Conservation (phyloP, 257 asterid species). For the Gardenia jasminoides region DNA sequence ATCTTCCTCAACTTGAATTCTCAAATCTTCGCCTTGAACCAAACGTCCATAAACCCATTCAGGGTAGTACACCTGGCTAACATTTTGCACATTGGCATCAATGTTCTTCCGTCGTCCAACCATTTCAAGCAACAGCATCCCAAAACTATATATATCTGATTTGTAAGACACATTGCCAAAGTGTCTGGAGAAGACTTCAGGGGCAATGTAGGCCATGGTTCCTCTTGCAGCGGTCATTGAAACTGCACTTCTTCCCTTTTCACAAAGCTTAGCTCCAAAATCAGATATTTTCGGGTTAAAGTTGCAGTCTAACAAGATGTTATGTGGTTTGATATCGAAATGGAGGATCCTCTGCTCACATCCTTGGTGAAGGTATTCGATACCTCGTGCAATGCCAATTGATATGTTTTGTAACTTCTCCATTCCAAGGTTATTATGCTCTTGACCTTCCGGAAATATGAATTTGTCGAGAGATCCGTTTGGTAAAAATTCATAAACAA, state of each 20-base stretch:
- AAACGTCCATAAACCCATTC: slow-evolving; percentile 34
- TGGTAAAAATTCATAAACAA: no score
- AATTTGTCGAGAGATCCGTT: slow-evolving; percentile 44
- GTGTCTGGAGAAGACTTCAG: no score
- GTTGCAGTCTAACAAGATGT: slow-evolving; percentile 18
- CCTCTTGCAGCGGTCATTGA: no score
- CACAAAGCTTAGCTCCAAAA: no score
- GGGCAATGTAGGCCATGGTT: no score
- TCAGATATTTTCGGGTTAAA: no score
- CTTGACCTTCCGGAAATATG: slow-evolving; percentile 25
- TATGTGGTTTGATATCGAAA: slow-evolving; percentile 27
- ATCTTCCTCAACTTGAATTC: slow-evolving; percentile 11
- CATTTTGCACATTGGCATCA: no score
- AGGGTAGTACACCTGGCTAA: slow-evolving; percentile 21
- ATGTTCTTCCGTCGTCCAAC: no score
- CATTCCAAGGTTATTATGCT: slow-evolving; percentile 14
- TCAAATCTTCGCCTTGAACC: slow-evolving; percentile 19
- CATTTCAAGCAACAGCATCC: no score
- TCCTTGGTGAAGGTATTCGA: slow-evolving; percentile 32
- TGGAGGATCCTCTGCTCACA: slow-evolving; percentile 22
- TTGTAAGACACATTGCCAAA: no score
- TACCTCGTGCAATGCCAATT: slow-evolving; percentile 33
- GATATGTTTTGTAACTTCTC: slow-evolving; percentile 24
- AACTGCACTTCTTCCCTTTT: no score
- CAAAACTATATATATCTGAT: no score